A percentile compares a stretch with the other conserved stretches of the same genome.
Evolutionary conservation across 306 rosid genomes (phyloP).

Genomic region (Trichosanthes truncata): DNA sequence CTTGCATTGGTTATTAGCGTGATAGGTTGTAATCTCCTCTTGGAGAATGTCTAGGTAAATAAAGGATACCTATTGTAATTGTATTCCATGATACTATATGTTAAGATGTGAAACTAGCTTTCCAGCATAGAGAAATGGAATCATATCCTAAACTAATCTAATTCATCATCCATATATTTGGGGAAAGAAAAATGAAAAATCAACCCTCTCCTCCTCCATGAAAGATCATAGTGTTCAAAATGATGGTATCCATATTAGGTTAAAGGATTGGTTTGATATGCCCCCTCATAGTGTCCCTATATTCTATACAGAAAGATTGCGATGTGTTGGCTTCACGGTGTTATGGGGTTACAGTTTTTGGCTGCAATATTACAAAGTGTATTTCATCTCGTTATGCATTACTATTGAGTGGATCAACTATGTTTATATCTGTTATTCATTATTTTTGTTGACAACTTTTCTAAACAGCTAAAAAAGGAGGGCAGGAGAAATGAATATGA

Average conservation of each 20-base stretch:
- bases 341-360: not conserved
- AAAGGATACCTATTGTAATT: not conserved
- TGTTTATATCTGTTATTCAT: slow-evolving; percentile 14
- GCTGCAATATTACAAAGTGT: not conserved
- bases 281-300: not conserved
- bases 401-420: not conserved
- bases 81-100: not conserved
- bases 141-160: not conserved
- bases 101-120: not conserved
- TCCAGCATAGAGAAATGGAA: not conserved
- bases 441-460: slow-evolving; percentile 15
- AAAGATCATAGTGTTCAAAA: not conserved
- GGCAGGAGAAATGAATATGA: slow-evolving; percentile 99
- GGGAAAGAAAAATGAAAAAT: not conserved
- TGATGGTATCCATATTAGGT: not conserved
- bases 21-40: not conserved
- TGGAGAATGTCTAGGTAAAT: not conserved
- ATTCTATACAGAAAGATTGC: not conserved
- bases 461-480: slow-evolving; percentile 73
- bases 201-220: not conserved
- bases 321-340: not conserved
- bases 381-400: not conserved
- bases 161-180: not conserved
- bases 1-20: not conserved
- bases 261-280: not conserved